Percentiles rank a stretch among this genome's conserved stretches.
Evolutionary conservation across 2,329 filamentous ascomycete genomes (phyloP).

Genomic region (Colletotrichum godetiae): DNA sequence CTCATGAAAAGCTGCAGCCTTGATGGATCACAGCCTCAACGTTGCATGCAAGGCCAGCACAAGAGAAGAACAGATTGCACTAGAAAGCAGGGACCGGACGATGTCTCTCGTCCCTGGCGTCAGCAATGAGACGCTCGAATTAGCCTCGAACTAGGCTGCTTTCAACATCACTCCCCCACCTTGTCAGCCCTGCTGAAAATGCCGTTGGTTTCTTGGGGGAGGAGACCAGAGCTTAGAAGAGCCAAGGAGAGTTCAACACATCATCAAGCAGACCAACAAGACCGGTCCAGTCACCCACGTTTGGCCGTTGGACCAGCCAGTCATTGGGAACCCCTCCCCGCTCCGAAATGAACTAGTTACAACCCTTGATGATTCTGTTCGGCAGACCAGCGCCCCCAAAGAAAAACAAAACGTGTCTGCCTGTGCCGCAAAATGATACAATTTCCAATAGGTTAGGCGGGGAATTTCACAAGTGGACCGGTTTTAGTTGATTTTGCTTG

Average conservation of each 20-base stretch:
- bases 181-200: constrained; percentile 28
- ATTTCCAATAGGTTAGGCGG: constrained; percentile 2
- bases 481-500: constrained; percentile 26
- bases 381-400: neutral
- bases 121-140: constrained; percentile 27
- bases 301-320: neutral
- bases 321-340: neutral
- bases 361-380: neutral
- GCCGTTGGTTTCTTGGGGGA: constrained; percentile 4
- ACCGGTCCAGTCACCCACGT: constrained; percentile 14
- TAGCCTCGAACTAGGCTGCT: constrained; percentile 23
- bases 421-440: constrained; percentile 21
- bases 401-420: neutral
- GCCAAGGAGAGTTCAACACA: constrained; percentile 27
- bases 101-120: constrained; percentile 24
- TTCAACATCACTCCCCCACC: constrained; percentile 7
- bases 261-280: constrained; percentile 26
- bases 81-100: constrained; percentile 9
- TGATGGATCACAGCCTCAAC: constrained; percentile 18
- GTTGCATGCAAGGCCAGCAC: constrained; percentile 15
- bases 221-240: neutral
- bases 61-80: constrained; percentile 2
- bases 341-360: neutral
- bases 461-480: constrained; percentile 13
- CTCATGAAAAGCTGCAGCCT: neutral